These are phyloP conservation scores for Mangifera indica DNA, from an alignment of 345 rosid genomes.

Conservation along the genomic window DNA sequence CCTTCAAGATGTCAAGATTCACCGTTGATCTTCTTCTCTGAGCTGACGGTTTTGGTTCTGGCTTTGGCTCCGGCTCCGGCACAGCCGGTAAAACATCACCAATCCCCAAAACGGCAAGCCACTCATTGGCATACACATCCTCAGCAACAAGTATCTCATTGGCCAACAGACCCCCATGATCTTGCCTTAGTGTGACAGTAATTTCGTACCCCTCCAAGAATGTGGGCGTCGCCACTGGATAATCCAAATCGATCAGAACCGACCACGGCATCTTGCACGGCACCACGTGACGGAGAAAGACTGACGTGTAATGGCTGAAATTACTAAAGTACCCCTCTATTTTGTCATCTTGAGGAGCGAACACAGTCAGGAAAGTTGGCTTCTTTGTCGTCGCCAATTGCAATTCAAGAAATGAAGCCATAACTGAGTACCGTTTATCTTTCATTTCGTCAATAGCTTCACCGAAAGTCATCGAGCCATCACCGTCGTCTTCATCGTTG, in stretches of 20 bases:
- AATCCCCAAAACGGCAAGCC: slow-evolving; percentile 4
- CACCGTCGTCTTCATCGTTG: not conserved
- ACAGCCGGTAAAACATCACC: not conserved
- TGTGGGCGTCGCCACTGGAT: slow-evolving; percentile 18
- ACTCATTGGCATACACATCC: not conserved
- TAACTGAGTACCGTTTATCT: too few species aligned
- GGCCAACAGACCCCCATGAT: not conserved
- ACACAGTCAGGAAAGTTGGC: slow-evolving; percentile 23
- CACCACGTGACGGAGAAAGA: slow-evolving; percentile 28
- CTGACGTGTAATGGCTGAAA: slow-evolving; percentile 6
- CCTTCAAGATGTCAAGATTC: slow-evolving; percentile 1
- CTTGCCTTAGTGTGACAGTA: not conserved
- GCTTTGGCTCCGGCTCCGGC: not conserved
- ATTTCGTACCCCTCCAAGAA: slow-evolving; percentile 22
- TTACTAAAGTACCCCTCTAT: not conserved
- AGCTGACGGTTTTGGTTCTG: not conserved
- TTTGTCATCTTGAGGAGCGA: slow-evolving; percentile 32
- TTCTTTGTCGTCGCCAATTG: too few species aligned
- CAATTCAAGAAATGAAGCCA: too few species aligned
- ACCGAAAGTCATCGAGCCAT: slow-evolving; percentile 3
- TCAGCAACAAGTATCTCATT: not conserved
- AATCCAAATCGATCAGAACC: slow-evolving; percentile 16
- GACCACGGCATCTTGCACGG: slow-evolving; percentile 28
- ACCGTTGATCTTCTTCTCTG: not conserved
- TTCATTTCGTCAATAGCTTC: slow-evolving; percentile 19